Conservation (phyloP, 768 basidiomycete species). For the Floccularia luteovirens region DNA sequence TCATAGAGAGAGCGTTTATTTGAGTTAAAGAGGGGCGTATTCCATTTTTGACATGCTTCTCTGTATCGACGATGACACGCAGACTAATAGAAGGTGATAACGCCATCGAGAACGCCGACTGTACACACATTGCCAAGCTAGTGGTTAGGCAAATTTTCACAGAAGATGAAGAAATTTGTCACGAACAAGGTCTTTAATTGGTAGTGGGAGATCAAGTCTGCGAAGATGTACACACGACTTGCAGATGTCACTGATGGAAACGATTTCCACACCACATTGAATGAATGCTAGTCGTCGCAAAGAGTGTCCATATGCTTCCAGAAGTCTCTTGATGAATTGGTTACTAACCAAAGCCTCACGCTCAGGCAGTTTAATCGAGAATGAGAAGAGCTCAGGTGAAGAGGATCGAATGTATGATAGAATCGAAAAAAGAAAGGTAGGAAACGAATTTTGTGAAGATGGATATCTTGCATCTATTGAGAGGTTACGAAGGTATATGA, state of each 20-base stretch:
- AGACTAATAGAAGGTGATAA: slow-evolving; percentile 16
- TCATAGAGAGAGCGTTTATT: slow-evolving; percentile 31
- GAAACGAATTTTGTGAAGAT: slow-evolving; percentile 19
- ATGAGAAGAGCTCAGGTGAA: slow-evolving; percentile 24
- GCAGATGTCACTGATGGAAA: slow-evolving; percentile 33
- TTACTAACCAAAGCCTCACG: slow-evolving; percentile 26
- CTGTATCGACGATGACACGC: slow-evolving; percentile 36
- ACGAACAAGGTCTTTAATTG: slow-evolving; percentile 41
- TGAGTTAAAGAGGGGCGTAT: slow-evolving; percentile 27
- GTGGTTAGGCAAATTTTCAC: background rate
- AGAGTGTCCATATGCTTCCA: slow-evolving; percentile 30
- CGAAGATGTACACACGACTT: slow-evolving; percentile 36
- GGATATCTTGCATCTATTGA: slow-evolving; percentile 41
- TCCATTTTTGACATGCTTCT: slow-evolving; percentile 32
- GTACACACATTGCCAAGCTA: background rate
- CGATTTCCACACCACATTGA: slow-evolving; percentile 31
- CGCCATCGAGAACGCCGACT: slow-evolving; percentile 21
- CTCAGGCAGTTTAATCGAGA: slow-evolving; percentile 38
- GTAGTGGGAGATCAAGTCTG: slow-evolving; percentile 41
- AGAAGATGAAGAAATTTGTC: slow-evolving; percentile 1
- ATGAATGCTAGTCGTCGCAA: slow-evolving; percentile 39
- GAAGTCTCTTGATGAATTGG: slow-evolving; percentile 32
- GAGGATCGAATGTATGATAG: slow-evolving; percentile 22
- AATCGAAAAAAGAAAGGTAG: slow-evolving; percentile 19
- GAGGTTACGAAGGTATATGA: slow-evolving; percentile 39